Evolutionary conservation across 495 filamentous ascomycete genomes (phyloP).

Genomic region (Hyaloscypha variabilis): DNA sequence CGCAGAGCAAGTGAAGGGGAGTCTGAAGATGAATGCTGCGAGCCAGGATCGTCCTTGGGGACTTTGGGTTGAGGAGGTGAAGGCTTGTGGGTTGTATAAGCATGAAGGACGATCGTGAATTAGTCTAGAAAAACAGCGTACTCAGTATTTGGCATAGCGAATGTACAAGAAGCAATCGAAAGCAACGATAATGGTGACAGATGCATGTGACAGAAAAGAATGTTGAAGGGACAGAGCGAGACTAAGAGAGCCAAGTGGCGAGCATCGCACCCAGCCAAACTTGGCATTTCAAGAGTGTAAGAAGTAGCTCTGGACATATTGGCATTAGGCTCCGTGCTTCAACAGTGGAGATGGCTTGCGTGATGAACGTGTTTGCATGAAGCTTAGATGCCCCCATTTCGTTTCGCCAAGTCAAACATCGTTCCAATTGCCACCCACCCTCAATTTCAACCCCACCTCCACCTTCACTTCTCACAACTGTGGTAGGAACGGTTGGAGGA

Average conservation of each 20-base stretch:
- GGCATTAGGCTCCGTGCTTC: neutral
- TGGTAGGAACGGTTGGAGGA: too few relatives aligned
- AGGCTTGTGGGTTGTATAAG: conserved; percentile 36
- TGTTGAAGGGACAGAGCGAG: too few relatives aligned
- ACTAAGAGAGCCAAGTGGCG: neutral
- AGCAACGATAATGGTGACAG: too few relatives aligned
- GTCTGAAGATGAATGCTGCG: conserved; percentile 29
- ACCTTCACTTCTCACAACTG: too few relatives aligned
- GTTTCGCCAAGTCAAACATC: conserved; percentile 1
- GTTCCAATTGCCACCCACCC: neutral
- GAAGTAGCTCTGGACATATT: neutral
- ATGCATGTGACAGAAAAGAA: neutral
- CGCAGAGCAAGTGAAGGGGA: conserved; percentile 31
- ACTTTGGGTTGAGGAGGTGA: conserved; percentile 46
- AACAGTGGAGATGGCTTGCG: neutral
- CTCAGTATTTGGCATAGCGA: too few relatives aligned
- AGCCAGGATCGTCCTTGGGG: conserved; percentile 40
- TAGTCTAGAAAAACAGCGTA: too few relatives aligned
- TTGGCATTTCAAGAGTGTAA: neutral
- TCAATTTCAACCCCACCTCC: neutral
- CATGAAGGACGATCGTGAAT: too few relatives aligned
- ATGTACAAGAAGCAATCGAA: too few relatives aligned
- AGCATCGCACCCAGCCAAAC: neutral
- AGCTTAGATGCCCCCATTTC: neutral
- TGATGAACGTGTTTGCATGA: neutral